Percentiles rank a stretch among this genome's conserved stretches.
Conservation (phyloP, 2,329 filamentous ascomycete species). For the Pseudocercospora fuligena region DNA sequence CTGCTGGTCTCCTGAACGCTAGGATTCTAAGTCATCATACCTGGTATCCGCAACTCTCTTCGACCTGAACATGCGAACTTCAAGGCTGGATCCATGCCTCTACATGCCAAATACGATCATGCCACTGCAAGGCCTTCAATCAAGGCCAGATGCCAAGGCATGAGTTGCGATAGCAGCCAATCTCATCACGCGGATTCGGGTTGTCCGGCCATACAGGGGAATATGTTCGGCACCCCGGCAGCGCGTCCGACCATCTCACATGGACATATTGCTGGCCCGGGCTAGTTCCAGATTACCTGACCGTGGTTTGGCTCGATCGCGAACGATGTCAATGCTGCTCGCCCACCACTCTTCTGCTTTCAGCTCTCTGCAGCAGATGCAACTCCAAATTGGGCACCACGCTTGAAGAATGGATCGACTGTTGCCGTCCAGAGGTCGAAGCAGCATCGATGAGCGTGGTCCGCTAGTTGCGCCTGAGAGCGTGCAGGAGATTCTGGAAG, state of each 20-base stretch:
- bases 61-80: background rate
- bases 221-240: background rate
- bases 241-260: too few relatives aligned
- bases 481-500: constrained; percentile 3
- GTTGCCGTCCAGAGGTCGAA: background rate
- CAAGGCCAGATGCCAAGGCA: background rate
- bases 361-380: background rate
- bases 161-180: background rate
- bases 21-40: constrained; percentile 3
- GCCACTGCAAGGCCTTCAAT: background rate
- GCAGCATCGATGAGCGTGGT: background rate
- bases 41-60: background rate
- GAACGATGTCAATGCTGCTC: background rate
- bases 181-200: background rate
- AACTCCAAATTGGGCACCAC: background rate
- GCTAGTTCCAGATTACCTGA: background rate
- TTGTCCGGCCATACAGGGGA: background rate
- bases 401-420: background rate
- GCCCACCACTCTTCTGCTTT: background rate
- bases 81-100: background rate
- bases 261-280: background rate
- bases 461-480: background rate
- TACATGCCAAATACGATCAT: constrained; percentile 6
- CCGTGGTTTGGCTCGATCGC: background rate
- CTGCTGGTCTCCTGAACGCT: background rate